These are phyloP conservation scores for Nectriaceae sp. DNA, from an alignment of 2,329 filamentous ascomycete species.

Conservation along the genomic window DNA sequence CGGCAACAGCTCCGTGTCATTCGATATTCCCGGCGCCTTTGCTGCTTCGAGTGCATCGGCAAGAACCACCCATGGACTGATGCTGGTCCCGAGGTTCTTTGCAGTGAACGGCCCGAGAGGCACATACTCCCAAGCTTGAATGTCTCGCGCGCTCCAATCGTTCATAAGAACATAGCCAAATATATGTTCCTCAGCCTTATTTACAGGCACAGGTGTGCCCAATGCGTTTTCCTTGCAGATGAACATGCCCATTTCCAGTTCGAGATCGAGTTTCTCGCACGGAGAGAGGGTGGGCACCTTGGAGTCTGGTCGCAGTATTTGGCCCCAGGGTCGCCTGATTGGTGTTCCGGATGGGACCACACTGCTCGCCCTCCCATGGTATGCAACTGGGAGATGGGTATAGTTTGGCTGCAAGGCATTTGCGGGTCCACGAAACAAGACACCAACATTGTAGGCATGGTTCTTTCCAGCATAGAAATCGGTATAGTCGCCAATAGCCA, in stretches of 20 bases:
- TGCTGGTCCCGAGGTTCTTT: constrained; percentile 61
- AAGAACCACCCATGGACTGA: constrained; percentile 65
- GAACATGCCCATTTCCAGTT: constrained; percentile 78
- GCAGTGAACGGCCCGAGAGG: constrained; percentile 64
- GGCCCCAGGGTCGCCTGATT: constrained; percentile 71
- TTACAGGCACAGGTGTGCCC: constrained; percentile 66
- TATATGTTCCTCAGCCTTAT: constrained; percentile 68
- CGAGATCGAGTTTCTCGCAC: constrained; percentile 68
- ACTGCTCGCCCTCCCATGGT: constrained; percentile 77
- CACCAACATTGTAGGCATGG: constrained; percentile 71
- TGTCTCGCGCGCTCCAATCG: constrained; percentile 65
- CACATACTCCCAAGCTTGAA: constrained; percentile 63
- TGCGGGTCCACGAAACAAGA: constrained; percentile 70
- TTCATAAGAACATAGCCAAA: constrained; percentile 71
- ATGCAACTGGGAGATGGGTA: constrained; percentile 76
- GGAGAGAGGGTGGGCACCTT: constrained; percentile 59
- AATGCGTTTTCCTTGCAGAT: constrained; percentile 66
- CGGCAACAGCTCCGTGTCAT: constrained; percentile 36
- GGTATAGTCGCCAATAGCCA: constrained; percentile 80
- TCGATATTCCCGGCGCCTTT: constrained; percentile 28
- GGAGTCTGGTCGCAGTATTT: constrained; percentile 55
- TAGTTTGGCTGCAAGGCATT: constrained; percentile 83
- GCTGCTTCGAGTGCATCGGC: constrained; percentile 53
- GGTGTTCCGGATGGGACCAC: constrained; percentile 75
- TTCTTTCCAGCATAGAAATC: constrained; percentile 83